Evolutionary conservation across 768 basidiomycete species (phyloP), one percentile per base, ranked within the genome.

Genomic region (Sarcodon aspratus): DNA sequence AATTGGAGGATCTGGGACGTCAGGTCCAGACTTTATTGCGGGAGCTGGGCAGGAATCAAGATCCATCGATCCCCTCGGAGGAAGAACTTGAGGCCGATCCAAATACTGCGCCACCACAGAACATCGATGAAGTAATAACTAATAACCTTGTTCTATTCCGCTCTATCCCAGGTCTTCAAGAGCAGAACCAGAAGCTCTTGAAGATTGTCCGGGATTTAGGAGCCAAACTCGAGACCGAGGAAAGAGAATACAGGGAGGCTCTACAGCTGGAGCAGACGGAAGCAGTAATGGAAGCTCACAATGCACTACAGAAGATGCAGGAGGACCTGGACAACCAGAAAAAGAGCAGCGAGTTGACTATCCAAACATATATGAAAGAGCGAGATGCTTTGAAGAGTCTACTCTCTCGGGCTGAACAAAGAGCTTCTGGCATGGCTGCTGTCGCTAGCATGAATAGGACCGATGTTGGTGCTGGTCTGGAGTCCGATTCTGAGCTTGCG

Each of bases 181-280:
- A 82, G 37, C 93, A 95, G 66, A 98, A 98, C 61, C 85, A 89
- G 69, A 86, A 85, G 56, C 67, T 97, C 18, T 70, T 98, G 44
- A 81, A 77, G 63, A 80, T 95, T 54, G 82, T 85, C 10, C 74
- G 94, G 13, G 85, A 88, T 48, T 72, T 98, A 36, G 91, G 86
- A 6, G 66, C 73, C 35, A 84, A 86, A 69, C 77, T 97, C 74
- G 96, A 98, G 66, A 70, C 70, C 6, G 85, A 87, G 56, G 91
- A 95, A 64, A 74, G 71, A 54, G 86, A 89, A 21, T 84, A 85
- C 54, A 74, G 75, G 40, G 81, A 79, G 44, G 62, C 66, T 6
- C 76, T 87, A 64, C 80, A 88, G 54, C 73, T 68, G 55, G 88
- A 87, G 59, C 86, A 89, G 56, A 73, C 71, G 27, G 82, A 83